Conservation (phyloP, 768 basidiomycete species). For the Hydnum rufescens region DNA sequence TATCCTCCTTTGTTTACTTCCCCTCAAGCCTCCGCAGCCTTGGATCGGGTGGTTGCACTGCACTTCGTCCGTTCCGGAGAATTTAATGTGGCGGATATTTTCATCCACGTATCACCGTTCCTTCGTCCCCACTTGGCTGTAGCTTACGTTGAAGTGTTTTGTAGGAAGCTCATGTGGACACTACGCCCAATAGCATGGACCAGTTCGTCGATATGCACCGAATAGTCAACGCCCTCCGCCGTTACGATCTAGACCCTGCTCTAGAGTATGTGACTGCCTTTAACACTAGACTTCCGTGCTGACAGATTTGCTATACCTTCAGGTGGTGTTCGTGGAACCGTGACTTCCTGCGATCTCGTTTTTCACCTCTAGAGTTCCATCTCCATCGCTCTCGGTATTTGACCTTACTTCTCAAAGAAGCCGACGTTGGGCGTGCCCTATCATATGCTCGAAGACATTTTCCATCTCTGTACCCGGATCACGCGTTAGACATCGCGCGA, state of each 20-base stretch:
- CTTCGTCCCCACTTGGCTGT: background rate
- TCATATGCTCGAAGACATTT: constrained; percentile 54
- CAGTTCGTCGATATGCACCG: constrained; percentile 53
- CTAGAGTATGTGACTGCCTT: constrained; percentile 35
- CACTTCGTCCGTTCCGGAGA: constrained; percentile 71
- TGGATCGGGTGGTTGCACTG: constrained; percentile 50
- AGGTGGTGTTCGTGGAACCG: constrained; percentile 67
- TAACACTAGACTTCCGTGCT: background rate
- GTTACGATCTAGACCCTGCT: constrained; percentile 51
- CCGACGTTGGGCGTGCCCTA: constrained; percentile 18
- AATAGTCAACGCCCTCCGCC: constrained; percentile 46
- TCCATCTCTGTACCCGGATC: constrained; percentile 38
- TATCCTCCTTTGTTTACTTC: constrained; percentile 51
- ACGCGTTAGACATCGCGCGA: constrained; percentile 43
- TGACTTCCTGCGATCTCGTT: constrained; percentile 41
- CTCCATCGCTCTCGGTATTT: constrained; percentile 85
- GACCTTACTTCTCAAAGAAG: constrained; percentile 38
- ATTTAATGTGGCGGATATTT: constrained; percentile 55
- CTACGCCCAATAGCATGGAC: constrained; percentile 28
- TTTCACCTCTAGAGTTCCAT: constrained; percentile 72
- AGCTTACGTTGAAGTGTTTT: background rate
- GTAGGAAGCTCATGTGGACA: constrained; percentile 48
- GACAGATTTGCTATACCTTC: constrained; percentile 5
- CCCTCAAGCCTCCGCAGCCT: constrained; percentile 32
- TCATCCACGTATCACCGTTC: constrained; percentile 37